These are phyloP conservation scores for Penicillium tannophilum DNA, from an alignment of 495 filamentous ascomycete genomes.

Conservation along the genomic window DNA sequence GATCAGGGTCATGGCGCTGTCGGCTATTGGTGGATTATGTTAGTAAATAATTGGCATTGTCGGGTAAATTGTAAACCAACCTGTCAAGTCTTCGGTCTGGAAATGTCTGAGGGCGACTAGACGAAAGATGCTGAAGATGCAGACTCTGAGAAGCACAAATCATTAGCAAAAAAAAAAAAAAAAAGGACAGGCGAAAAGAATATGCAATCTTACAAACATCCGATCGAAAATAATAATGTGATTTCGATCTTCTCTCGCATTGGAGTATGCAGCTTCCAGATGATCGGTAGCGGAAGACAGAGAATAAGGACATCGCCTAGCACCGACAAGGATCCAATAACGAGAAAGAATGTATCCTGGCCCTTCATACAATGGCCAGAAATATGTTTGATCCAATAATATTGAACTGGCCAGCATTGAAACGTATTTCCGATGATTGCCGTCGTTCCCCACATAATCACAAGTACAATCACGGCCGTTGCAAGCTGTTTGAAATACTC, in stretches of 20 bases:
- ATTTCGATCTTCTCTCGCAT: constrained; percentile 32
- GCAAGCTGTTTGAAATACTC: constrained; percentile 12
- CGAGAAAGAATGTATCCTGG: constrained; percentile 21
- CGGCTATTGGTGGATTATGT: constrained; percentile 5
- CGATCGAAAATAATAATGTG: constrained; percentile 31
- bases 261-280: constrained; percentile 37
- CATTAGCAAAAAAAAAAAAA: no score
- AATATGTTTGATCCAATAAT: constrained; percentile 33
- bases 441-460: constrained; percentile 27
- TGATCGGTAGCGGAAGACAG: constrained; percentile 33
- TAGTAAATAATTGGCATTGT: not conserved
- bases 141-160: constrained; percentile 20
- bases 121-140: constrained; percentile 30
- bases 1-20: constrained; percentile 39
- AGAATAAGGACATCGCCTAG: constrained; percentile 30
- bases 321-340: constrained; percentile 26
- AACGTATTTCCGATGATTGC: constrained; percentile 31
- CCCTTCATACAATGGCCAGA: constrained; percentile 31
- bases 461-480: constrained; percentile 22
- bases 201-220: constrained; percentile 24
- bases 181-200: no score
- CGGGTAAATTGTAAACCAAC: constrained; percentile 13
- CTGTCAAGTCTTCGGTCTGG: constrained; percentile 21
- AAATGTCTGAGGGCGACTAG: constrained; percentile 25
- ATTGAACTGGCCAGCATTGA: constrained; percentile 35